Conservation (phyloP, 208 protist species). For the Trypanosoma boissoni region DNA sequence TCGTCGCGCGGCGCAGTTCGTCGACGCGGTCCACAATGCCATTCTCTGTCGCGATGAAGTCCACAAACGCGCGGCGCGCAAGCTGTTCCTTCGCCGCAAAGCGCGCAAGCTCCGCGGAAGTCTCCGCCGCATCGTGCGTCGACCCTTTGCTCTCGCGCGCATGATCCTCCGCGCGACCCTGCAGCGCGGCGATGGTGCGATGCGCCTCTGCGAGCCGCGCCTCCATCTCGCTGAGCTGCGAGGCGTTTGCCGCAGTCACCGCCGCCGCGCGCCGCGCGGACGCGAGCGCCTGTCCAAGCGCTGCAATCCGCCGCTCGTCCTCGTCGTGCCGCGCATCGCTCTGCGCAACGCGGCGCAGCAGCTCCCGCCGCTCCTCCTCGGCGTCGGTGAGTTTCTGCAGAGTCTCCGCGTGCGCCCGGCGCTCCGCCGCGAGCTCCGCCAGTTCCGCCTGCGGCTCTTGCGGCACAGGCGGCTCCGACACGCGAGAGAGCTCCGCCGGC, state of each 20-base stretch:
- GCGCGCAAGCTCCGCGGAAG: slow-evolving; percentile 1
- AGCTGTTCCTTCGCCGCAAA: slow-evolving; percentile 32
- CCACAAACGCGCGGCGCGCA: slow-evolving; percentile 20
- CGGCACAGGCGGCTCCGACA: no score
- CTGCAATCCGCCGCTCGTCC: slow-evolving; percentile 30
- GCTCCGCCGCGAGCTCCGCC: not conserved
- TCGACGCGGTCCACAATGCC: slow-evolving; percentile 24
- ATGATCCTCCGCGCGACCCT: slow-evolving; percentile 24
- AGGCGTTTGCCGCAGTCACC: slow-evolving; percentile 37
- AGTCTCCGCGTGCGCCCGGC: slow-evolving; percentile 1
- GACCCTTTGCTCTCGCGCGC: slow-evolving; percentile 19
- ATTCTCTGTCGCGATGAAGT: slow-evolving; percentile 37
- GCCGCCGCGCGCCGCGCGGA: slow-evolving; percentile 50
- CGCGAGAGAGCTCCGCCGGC: no score
- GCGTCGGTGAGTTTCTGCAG: slow-evolving; percentile 13
- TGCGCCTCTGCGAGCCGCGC: slow-evolving; percentile 36
- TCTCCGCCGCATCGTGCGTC: slow-evolving; percentile 5
- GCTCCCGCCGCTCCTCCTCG: slow-evolving; percentile 27
- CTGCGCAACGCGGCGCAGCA: slow-evolving; percentile 21
- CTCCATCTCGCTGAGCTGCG: slow-evolving; percentile 56
- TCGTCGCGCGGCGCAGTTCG: slow-evolving; percentile 6
- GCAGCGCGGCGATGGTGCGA: slow-evolving; percentile 21
- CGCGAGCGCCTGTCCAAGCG: slow-evolving; percentile 39
- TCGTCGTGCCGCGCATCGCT: slow-evolving; percentile 25
- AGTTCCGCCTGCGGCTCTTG: no score